A percentile compares a stretch with the other conserved stretches of the same genome.
Evolutionary conservation across 345 rosid species (phyloP).

Genomic region (Bruguiera gymnorhiza): DNA sequence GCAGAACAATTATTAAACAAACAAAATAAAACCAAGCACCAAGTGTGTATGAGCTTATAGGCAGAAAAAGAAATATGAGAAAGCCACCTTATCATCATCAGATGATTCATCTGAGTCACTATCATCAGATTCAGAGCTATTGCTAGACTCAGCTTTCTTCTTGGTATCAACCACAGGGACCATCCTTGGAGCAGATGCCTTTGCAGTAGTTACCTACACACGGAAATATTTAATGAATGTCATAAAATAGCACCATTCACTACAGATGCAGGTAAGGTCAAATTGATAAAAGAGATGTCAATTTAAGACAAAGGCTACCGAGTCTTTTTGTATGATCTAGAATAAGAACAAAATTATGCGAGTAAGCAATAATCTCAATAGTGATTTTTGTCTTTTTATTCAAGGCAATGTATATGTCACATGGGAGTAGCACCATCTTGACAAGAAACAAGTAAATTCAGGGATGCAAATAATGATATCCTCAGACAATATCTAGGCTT

Average conservation of each 20-base stretch:
- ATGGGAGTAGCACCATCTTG: too few relatives aligned
- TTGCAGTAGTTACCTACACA: conserved; percentile 5
- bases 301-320: too few relatives aligned
- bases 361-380: neutral
- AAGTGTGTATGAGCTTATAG: too few relatives aligned
- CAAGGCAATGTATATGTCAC: too few relatives aligned
- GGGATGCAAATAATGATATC: neutral
- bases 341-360: neutral
- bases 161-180: neutral
- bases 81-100: conserved; percentile 13
- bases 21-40: neutral
- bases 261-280: neutral
- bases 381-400: too few relatives aligned
- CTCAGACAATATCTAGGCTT: neutral
- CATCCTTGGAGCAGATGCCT: neutral
- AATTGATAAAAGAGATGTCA: too few relatives aligned
- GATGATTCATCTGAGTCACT: conserved; percentile 20
- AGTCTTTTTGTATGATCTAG: too few relatives aligned
- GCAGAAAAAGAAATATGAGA: neutral
- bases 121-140: conserved; percentile 16
- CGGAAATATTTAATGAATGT: neutral
- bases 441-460: too few relatives aligned
- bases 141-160: neutral
- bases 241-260: neutral
- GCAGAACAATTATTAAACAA: neutral